Conservation (phyloP, 768 basidiomycete species). For the Auriscalpium orientale region DNA sequence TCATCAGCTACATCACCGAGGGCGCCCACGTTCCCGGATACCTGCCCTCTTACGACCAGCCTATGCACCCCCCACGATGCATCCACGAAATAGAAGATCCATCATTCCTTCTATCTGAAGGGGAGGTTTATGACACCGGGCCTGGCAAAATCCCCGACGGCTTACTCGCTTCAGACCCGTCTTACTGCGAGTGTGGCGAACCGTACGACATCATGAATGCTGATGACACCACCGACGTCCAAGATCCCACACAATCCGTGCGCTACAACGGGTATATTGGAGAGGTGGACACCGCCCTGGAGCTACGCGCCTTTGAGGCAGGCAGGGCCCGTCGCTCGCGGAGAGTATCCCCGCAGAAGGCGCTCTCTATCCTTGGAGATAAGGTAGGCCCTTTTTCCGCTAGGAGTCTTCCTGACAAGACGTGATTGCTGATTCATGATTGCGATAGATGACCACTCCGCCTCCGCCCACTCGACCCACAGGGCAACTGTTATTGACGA, state of each 20-base stretch:
- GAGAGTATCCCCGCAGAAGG: neutral
- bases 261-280: conserved; percentile 50
- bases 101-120: conserved; percentile 20
- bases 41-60: conserved; percentile 1
- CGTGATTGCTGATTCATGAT: too few species aligned
- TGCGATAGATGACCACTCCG: neutral
- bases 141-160: conserved; percentile 3
- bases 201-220: neutral
- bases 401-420: too few species aligned
- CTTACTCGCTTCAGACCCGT: conserved; percentile 1
- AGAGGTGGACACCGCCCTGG: conserved; percentile 42
- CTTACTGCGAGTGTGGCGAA: conserved; percentile 17
- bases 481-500: conserved; percentile 18
- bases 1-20: conserved; percentile 17
- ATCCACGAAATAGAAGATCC: conserved; percentile 48
- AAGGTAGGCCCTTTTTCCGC: neutral
- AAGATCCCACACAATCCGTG: conserved; percentile 23
- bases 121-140: conserved; percentile 3
- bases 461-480: neutral
- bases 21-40: conserved; percentile 5
- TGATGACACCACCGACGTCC: neutral
- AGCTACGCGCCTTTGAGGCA: conserved; percentile 39
- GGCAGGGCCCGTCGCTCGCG: neutral
- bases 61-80: conserved; percentile 24
- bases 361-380: neutral